Evolutionary conservation across 805 yeast species (phyloP).

Genomic region (Kluyveromyces starmeri): DNA sequence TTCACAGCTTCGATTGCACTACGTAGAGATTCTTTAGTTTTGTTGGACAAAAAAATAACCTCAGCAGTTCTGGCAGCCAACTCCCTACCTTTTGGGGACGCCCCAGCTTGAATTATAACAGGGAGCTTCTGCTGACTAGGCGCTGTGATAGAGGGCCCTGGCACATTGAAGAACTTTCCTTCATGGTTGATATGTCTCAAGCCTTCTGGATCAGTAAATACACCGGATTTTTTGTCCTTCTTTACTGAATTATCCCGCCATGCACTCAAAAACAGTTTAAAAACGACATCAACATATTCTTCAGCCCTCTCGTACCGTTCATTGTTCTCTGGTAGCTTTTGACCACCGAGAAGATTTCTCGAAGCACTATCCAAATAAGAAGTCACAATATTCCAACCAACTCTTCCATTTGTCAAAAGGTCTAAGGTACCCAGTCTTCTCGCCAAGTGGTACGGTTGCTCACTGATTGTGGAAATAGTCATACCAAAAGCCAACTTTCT

Average conservation of each 20-base stretch:
- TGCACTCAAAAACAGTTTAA: conserved; percentile 30
- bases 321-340: conserved; percentile 30
- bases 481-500: conserved; percentile 31
- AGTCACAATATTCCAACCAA: conserved; percentile 38
- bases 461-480: conserved; percentile 34
- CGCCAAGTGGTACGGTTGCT: conserved; percentile 33
- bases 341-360: conserved; percentile 29
- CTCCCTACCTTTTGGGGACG: conserved; percentile 30
- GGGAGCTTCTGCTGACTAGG: conserved; percentile 36
- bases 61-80: conserved; percentile 37
- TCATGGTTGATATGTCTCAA: conserved; percentile 31
- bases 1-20: conserved; percentile 28
- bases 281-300: conserved; percentile 32
- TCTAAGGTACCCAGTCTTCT: conserved; percentile 34
- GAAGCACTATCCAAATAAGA: conserved; percentile 35
- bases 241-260: conserved; percentile 32
- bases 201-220: conserved; percentile 29
- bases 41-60: conserved; percentile 29
- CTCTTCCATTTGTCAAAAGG: conserved; percentile 32
- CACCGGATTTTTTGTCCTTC: conserved; percentile 14
- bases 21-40: conserved; percentile 24
- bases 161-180: conserved; percentile 32
- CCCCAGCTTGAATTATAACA: conserved; percentile 34
- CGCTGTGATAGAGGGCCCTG: conserved; percentile 31
- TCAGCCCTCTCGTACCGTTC: conserved; percentile 33